Conservation (phyloP, 345 rosid species). For the Lumnitzera littorea region DNA sequence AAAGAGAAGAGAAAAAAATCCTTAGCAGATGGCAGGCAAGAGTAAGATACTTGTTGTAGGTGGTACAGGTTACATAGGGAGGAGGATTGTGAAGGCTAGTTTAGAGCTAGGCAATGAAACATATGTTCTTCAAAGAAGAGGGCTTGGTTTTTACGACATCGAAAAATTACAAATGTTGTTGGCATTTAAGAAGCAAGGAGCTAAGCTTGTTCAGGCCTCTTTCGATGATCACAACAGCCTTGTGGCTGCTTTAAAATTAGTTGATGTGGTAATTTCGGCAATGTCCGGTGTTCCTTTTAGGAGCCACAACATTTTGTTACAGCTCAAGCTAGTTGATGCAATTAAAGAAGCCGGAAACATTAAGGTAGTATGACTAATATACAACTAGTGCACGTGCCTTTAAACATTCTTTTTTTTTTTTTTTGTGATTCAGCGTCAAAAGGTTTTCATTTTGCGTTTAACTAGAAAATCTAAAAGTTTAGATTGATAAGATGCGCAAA, state of each 20-base stretch:
- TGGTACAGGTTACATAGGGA: not conserved
- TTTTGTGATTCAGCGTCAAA: too few relatives aligned
- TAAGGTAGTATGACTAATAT: not conserved
- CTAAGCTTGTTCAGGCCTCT: not conserved
- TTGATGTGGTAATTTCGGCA: not conserved
- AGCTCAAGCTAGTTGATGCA: slow-evolving; percentile 1
- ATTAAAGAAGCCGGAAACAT: slow-evolving; percentile 2
- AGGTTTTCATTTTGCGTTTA: too few relatives aligned
- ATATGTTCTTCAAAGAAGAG: not conserved
- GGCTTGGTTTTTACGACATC: not conserved
- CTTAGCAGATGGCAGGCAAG: not conserved
- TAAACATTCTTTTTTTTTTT: too few relatives aligned
- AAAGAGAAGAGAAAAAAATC: not conserved
- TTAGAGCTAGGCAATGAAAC: not conserved
- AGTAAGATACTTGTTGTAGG: not conserved
- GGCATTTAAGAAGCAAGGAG: slow-evolving; percentile 2
- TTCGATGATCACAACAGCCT: not conserved
- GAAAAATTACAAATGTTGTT: slow-evolving; percentile 1
- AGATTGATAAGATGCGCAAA: too few relatives aligned
- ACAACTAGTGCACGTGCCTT: too few relatives aligned
- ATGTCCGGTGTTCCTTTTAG: not conserved
- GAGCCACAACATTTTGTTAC: not conserved
- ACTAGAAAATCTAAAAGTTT: too few relatives aligned
- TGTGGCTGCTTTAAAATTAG: not conserved
- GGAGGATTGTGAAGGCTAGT: not conserved